Percentiles rank a stretch among this genome's conserved stretches.
Evolutionary conservation across 441 rosid genomes (phyloP).

Genomic region (Metrosideros polymorpha): DNA sequence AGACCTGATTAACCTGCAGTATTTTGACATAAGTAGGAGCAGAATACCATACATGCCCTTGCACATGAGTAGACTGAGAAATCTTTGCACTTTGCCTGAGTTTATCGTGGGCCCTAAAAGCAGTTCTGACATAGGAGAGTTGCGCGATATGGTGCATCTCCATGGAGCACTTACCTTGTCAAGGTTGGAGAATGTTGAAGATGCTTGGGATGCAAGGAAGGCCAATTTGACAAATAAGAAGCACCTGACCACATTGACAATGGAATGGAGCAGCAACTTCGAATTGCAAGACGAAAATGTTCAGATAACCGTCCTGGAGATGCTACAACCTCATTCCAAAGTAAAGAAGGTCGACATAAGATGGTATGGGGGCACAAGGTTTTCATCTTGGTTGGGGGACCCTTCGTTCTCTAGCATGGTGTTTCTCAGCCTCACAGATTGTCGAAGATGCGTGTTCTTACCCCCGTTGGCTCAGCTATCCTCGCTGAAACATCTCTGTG

Average conservation of each 20-base stretch:
- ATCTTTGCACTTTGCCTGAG: constrained; percentile 11
- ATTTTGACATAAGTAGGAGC: constrained; percentile 9
- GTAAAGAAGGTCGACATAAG: not conserved
- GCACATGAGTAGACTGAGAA: constrained; percentile 6
- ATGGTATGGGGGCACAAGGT: not conserved
- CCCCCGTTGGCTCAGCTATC: constrained; percentile 18
- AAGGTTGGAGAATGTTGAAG: constrained; percentile 9
- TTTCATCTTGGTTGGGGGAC: constrained; percentile 3
- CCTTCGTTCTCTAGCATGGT: constrained; percentile 1
- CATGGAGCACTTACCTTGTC: constrained; percentile 13
- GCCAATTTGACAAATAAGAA: constrained; percentile 20
- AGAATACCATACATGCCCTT: constrained; percentile 10
- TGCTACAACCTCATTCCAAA: not conserved
- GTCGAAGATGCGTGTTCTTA: not conserved
- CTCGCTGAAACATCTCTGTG: constrained; percentile 12
- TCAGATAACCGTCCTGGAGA: not conserved
- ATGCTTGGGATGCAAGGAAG: constrained; percentile 7
- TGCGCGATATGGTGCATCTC: constrained; percentile 17
- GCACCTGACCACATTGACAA: constrained; percentile 2
- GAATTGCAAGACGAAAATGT: not conserved
- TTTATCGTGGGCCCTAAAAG: constrained; percentile 7
- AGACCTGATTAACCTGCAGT: constrained; percentile 12
- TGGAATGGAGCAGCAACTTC: constrained; percentile 16
- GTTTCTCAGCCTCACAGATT: constrained; percentile 6
- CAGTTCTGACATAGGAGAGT: constrained; percentile 13